Evolutionary conservation across 192 early-diverging fungal genomes (phyloP).

Genomic region (Backusella macrospora): DNA sequence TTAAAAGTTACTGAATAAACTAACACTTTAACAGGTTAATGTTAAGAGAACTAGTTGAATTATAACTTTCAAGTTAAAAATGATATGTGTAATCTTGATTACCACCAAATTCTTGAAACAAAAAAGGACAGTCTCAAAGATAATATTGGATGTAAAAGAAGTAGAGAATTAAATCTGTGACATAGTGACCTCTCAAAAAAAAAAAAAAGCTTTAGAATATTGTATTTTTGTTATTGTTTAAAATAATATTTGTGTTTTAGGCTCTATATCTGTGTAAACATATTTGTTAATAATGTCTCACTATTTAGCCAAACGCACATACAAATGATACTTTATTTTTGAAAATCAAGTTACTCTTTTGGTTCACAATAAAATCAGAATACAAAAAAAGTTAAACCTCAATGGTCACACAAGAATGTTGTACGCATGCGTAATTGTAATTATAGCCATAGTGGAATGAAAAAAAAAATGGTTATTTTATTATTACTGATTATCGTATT

Average conservation of each 20-base stretch:
- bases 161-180: background rate
- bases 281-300: background rate
- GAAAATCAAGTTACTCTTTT: background rate
- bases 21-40: background rate
- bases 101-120: background rate
- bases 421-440: background rate
- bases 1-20: background rate
- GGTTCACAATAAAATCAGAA: constrained; percentile 7
- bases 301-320: background rate
- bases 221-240: background rate
- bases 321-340: background rate
- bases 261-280: background rate
- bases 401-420: constrained; percentile 1
- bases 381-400: background rate
- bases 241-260: background rate
- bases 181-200: background rate
- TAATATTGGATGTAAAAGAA: background rate
- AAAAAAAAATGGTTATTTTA: constrained; percentile 1
- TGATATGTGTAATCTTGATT: background rate
- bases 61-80: background rate
- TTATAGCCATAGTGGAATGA: background rate
- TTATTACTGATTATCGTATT: background rate
- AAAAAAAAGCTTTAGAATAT: background rate
- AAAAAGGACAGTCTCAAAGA: too few relatives aligned
- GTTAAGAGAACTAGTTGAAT: too few relatives aligned